phyloP scores from a whole-genome alignment of 257 asterid genomes.

The Oldenlandia corymbosa region DNA sequence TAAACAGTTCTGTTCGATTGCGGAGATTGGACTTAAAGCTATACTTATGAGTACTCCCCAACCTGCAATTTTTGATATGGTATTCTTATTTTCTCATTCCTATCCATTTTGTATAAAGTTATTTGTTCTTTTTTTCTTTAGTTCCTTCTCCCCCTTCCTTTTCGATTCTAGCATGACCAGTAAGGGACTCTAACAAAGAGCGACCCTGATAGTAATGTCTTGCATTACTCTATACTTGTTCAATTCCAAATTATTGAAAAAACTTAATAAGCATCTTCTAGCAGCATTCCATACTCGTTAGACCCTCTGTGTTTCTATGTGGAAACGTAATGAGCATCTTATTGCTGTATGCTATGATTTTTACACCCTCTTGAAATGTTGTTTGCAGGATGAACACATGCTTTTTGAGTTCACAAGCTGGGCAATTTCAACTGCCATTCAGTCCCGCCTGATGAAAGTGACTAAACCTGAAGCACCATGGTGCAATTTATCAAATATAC shows the following conservation, averaged over 20 bases:
- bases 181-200: too few species aligned
- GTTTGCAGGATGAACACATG: slow-evolving; percentile 50
- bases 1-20: slow-evolving; percentile 32
- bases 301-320: too few species aligned
- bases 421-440: slow-evolving; percentile 63
- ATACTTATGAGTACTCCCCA: slow-evolving; percentile 81
- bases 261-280: not conserved
- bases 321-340: not conserved
- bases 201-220: too few species aligned
- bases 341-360: not conserved
- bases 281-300: not conserved
- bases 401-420: slow-evolving; percentile 58
- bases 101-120: slow-evolving; percentile 6
- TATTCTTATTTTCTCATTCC: slow-evolving; percentile 23
- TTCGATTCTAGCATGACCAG: too few species aligned
- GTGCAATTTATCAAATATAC: slow-evolving; percentile 16
- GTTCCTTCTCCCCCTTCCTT: not conserved
- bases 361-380: slow-evolving; percentile 1
- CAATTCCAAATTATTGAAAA: slow-evolving; percentile 2
- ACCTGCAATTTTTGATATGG: slow-evolving; percentile 48
- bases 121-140: too few species aligned
- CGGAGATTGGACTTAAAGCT: slow-evolving; percentile 61
- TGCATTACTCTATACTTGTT: too few species aligned
- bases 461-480: slow-evolving; percentile 28
- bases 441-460: slow-evolving; percentile 31